A percentile compares a stretch with the other conserved stretches of the same genome.
phyloP scores from a whole-genome alignment of 192 early-diverging fungal genomes.

The Obelidium mucronatum region DNA sequence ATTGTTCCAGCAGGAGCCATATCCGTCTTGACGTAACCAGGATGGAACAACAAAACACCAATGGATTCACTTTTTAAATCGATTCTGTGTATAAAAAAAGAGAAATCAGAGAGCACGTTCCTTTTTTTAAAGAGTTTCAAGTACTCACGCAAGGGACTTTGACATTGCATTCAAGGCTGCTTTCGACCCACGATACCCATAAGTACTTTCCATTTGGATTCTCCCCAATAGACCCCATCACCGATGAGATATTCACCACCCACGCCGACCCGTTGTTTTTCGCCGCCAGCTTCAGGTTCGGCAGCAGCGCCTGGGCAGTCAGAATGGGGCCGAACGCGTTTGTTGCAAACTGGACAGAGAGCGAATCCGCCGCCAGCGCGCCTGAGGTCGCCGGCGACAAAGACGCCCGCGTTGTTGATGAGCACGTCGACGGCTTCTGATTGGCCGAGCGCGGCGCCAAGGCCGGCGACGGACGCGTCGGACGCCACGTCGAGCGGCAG shows the following conservation, averaged over 20 bases:
- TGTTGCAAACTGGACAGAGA: background rate
- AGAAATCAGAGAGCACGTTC: no score
- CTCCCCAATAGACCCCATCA: constrained; percentile 38
- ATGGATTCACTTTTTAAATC: constrained; percentile 26
- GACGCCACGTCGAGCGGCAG: constrained; percentile 16
- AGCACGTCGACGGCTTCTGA: constrained; percentile 13
- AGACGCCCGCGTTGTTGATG: constrained; percentile 32
- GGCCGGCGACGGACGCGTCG: constrained; percentile 17
- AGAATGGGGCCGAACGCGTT: constrained; percentile 44
- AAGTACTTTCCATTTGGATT: constrained; percentile 35
- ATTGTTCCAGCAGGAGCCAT: constrained; percentile 37
- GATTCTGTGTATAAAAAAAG: background rate
- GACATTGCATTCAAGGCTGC: constrained; percentile 36
- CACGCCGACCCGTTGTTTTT: background rate
- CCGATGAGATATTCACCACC: constrained; percentile 26
- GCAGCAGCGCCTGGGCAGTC: constrained; percentile 28
- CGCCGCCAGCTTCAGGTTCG: constrained; percentile 25
- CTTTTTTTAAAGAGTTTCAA: no score
- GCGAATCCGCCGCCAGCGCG: background rate
- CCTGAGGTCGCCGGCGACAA: background rate
- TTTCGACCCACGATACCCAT: constrained; percentile 40
- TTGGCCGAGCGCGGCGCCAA: background rate
- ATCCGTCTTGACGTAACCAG: constrained; percentile 42
- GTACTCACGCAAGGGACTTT: constrained; percentile 30
- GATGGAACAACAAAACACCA: constrained; percentile 20